Conservation (phyloP, 805 yeast genomes). For the Myxozyma mucilagina region DNA sequence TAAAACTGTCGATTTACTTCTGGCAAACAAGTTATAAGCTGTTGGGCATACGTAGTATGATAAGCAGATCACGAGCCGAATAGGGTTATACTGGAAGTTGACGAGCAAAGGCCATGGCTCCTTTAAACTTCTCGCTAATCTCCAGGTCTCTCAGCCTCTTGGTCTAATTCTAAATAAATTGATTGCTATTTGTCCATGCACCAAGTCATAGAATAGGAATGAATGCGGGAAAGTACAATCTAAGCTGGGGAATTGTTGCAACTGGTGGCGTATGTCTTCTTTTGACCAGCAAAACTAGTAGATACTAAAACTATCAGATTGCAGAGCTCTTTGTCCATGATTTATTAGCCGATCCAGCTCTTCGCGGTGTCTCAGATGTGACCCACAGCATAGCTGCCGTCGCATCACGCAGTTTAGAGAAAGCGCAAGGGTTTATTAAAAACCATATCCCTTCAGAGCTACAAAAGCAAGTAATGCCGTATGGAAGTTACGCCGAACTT, state of each 20-base stretch:
- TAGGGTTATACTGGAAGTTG: no score
- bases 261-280: slow-evolving; percentile 22
- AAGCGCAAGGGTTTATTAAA: slow-evolving; percentile 34
- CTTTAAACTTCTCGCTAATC: no score
- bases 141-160: no score
- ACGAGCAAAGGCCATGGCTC: no score
- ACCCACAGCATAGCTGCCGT: slow-evolving; percentile 36
- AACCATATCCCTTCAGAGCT: slow-evolving; percentile 22
- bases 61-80: no score
- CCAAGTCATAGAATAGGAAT: no score
- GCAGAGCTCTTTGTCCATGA: slow-evolving; percentile 19
- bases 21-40: no score
- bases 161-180: no score
- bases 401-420: slow-evolving; percentile 33
- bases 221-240: slow-evolving; percentile 18
- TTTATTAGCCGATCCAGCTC: slow-evolving; percentile 23
- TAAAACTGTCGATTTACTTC: no score
- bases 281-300: not conserved
- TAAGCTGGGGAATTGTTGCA: slow-evolving; percentile 37
- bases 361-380: slow-evolving; percentile 35
- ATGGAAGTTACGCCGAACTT: slow-evolving; percentile 45
- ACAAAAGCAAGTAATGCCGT: slow-evolving; percentile 10
- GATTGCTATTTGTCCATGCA: no score
- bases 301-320: slow-evolving; percentile 13
- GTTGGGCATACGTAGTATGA: no score